Base-by-base conservation (phyloP, 805 yeast genomes). In the Candida qinlingensis region DNA sequence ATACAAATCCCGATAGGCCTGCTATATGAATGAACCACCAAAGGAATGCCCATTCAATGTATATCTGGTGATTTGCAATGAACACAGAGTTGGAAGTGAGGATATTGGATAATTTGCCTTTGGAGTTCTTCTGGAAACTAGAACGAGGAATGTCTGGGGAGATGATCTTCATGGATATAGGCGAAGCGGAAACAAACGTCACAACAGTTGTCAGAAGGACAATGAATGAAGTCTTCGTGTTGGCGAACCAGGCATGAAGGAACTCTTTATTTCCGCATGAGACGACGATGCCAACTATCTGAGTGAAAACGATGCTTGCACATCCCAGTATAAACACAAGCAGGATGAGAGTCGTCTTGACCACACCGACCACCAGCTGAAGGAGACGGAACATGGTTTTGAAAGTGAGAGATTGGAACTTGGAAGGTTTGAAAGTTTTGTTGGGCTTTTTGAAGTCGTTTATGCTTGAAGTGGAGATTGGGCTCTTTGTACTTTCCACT, bases 41-140 rank as follows among this genome's bases (percentile, higher is more conserved):
- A 47, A 89, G 56, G 58, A 79, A 90, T 9, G 86, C 74, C 99
- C 99, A 92, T 64, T 92, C 99, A 4, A 92, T 81, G 64, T 92
- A 92, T 27, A 92, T 84, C 68, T 91, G 97, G 66, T 92, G 98
- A 62, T 92, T 92, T n/a, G 94, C 80, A 35, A 91, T 83, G 41
- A 85, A 63, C 2, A 92, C 75, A 0, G 87, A 74, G 37, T 81
- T 75, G 25, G 77, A 77, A 7, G 71, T 64, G 40, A 83, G 58
- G 10, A 56, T 49, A 3, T 68, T 48, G 41, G 50, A 41, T 6
- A 59, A 29, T 25, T 29, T 6, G 6, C 45, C 6, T 27, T 30
- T 44, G 0, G 54, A 52, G 45, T 52, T 48, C 35, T 44, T 33
- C 38, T 51, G 46, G n/a, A 43, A 30, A 11, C 34, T 57, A 5